Percentiles rank a stretch among this genome's conserved stretches.
These are phyloP conservation scores for Pestalotiopsis sp. DNA, from an alignment of 2,329 filamentous ascomycete genomes.

Conservation along the genomic window DNA sequence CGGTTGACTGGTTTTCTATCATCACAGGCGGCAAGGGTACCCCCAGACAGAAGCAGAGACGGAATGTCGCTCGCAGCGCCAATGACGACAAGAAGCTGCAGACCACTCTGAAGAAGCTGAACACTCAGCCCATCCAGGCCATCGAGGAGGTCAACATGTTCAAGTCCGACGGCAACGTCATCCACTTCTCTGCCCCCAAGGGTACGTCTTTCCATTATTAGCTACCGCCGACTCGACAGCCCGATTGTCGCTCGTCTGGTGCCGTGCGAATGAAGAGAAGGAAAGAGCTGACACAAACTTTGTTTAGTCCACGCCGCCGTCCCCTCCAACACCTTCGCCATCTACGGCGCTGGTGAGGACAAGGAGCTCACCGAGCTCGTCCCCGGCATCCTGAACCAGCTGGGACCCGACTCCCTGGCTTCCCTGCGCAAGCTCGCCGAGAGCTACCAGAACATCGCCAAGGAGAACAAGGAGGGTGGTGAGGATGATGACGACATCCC, in stretches of 20 bases:
- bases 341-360: slow-evolving; percentile 98
- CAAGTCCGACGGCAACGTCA: slow-evolving; percentile 99
- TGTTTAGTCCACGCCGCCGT: slow-evolving; percentile 88
- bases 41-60: slow-evolving; percentile 97
- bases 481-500: slow-evolving; percentile 92
- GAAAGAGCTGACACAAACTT: background rate
- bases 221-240: slow-evolving; percentile 67
- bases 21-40: slow-evolving; percentile 84
- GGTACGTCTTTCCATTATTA: slow-evolving; percentile 57
- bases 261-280: background rate
- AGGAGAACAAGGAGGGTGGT: slow-evolving; percentile 81
- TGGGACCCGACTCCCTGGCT: slow-evolving; percentile 95
- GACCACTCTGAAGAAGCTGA: slow-evolving; percentile 96
- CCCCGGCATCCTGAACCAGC: slow-evolving; percentile 98
- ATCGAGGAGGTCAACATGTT: slow-evolving; percentile 99
- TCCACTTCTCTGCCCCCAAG: slow-evolving; percentile 97
- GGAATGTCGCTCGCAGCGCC: slow-evolving; percentile 87
- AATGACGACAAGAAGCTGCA: slow-evolving; percentile 99
- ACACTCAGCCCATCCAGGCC: slow-evolving; percentile 98
- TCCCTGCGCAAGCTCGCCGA: slow-evolving; percentile 98
- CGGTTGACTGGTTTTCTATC: background rate
- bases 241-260: slow-evolving; percentile 35
- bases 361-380: slow-evolving; percentile 99
- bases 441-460: slow-evolving; percentile 99
- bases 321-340: slow-evolving; percentile 98